These are phyloP conservation scores for Sporodiniella umbellata DNA, from an alignment of 371 early-diverging fungal genomes.

Conservation along the genomic window DNA sequence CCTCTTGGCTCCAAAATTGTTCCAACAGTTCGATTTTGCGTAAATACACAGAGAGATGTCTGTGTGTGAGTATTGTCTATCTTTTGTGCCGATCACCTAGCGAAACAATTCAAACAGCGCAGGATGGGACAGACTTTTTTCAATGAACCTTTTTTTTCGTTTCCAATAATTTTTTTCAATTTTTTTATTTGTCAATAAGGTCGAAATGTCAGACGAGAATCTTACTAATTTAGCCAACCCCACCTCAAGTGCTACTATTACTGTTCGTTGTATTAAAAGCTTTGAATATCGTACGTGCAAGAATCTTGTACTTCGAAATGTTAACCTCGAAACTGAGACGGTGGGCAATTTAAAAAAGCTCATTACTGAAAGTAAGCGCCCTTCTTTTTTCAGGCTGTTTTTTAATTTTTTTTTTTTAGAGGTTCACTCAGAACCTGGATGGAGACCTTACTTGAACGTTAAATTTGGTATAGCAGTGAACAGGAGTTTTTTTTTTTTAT, in stretches of 20 bases:
- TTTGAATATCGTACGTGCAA: slow-evolving; percentile 89
- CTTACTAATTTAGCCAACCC: slow-evolving; percentile 57
- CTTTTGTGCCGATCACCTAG: too few species aligned
- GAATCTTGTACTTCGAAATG: slow-evolving; percentile 73
- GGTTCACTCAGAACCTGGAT: slow-evolving; percentile 60
- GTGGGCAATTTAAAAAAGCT: slow-evolving; percentile 66
- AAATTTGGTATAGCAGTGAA: slow-evolving; percentile 51
- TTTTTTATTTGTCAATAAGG: background rate
- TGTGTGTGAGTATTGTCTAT: too few species aligned
- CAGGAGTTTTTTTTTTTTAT: background rate
- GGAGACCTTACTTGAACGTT: slow-evolving; percentile 71
- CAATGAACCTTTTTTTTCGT: background rate
- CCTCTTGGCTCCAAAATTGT: too few species aligned
- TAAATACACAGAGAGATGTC: too few species aligned
- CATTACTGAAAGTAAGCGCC: slow-evolving; percentile 62
- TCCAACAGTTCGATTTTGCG: too few species aligned
- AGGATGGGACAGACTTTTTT: background rate
- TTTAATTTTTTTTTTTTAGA: slow-evolving; percentile 32
- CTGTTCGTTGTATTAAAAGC: slow-evolving; percentile 84
- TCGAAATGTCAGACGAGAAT: slow-evolving; percentile 17
- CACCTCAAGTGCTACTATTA: slow-evolving; percentile 62
- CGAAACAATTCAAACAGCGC: background rate
- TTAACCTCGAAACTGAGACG: slow-evolving; percentile 67
- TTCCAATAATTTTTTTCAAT: background rate
- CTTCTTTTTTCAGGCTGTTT: background rate